These are phyloP conservation scores for Croton setiger DNA, from an alignment of 441 rosid species.

Conservation along the genomic window DNA sequence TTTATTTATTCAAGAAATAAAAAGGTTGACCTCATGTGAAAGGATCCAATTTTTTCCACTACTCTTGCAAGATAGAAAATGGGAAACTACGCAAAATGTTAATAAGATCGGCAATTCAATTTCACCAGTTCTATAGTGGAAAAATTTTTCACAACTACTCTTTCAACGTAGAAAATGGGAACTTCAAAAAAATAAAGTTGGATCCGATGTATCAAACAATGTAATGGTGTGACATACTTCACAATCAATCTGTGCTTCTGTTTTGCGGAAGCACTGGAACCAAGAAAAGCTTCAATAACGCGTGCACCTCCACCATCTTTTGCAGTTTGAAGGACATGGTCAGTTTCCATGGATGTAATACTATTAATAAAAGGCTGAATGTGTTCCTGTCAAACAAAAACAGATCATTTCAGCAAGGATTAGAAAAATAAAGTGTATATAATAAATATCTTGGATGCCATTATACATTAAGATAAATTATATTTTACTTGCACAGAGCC, in stretches of 20 bases:
- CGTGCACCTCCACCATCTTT: conserved; percentile 79
- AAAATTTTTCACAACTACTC: background rate
- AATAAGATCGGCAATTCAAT: background rate
- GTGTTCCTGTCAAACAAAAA: conserved; percentile 49
- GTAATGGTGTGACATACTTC: conserved; percentile 49
- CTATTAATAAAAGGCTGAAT: conserved; percentile 67
- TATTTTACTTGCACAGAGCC: background rate
- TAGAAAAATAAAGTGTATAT: background rate
- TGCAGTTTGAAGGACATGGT: conserved; percentile 59
- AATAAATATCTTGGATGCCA: too few species aligned
- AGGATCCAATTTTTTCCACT: background rate
- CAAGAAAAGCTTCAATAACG: conserved; percentile 82
- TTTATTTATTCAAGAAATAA: background rate
- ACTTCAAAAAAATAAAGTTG: conserved; percentile 14
- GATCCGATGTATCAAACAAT: conserved; percentile 19
- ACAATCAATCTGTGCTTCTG: conserved; percentile 66
- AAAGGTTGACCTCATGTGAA: background rate
- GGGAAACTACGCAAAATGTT: background rate
- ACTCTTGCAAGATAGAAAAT: background rate
- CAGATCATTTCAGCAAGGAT: background rate
- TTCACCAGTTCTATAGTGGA: background rate
- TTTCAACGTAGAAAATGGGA: background rate
- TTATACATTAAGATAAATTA: background rate
- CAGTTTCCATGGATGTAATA: conserved; percentile 67
- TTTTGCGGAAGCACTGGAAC: conserved; percentile 62